Evolutionary conservation across 2,329 filamentous ascomycete genomes (phyloP).

Genomic region (Arthrobotrys musiformis): DNA sequence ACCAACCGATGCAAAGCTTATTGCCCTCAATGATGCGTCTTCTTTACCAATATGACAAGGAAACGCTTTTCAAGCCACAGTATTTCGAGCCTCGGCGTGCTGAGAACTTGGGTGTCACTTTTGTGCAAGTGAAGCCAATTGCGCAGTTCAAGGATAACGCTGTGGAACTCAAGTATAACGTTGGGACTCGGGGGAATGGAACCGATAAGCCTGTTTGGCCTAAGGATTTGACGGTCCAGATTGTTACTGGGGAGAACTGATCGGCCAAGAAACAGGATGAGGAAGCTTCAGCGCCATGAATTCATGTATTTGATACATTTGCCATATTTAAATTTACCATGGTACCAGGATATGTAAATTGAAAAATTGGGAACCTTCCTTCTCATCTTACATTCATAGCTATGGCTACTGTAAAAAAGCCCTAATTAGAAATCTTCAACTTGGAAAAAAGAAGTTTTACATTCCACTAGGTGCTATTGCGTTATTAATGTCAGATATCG

Average conservation of each 20-base stretch:
- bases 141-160: conserved; percentile 62
- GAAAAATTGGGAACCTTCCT: too few relatives aligned
- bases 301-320: too few relatives aligned
- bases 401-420: too few relatives aligned
- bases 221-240: conserved; percentile 63
- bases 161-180: conserved; percentile 65
- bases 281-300: too few relatives aligned
- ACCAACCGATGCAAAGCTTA: conserved; percentile 65
- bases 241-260: conserved; percentile 59
- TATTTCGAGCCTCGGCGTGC: conserved; percentile 66
- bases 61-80: conserved; percentile 64
- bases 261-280: too few relatives aligned
- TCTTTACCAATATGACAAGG: conserved; percentile 61
- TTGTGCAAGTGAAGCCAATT: conserved; percentile 65
- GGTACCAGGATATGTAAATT: too few relatives aligned
- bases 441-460: too few relatives aligned
- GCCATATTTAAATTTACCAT: too few relatives aligned
- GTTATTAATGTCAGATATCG: too few relatives aligned
- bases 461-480: too few relatives aligned
- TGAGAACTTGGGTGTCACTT: conserved; percentile 62
- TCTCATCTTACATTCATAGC: too few relatives aligned
- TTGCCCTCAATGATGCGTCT: conserved; percentile 63
- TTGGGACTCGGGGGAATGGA: conserved; percentile 68
- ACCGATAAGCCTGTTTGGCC: conserved; percentile 67
- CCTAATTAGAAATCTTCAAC: too few relatives aligned